phyloP scores from a whole-genome alignment of 371 early-diverging fungal genomes.

The Polyrhizophydium stewartii region DNA sequence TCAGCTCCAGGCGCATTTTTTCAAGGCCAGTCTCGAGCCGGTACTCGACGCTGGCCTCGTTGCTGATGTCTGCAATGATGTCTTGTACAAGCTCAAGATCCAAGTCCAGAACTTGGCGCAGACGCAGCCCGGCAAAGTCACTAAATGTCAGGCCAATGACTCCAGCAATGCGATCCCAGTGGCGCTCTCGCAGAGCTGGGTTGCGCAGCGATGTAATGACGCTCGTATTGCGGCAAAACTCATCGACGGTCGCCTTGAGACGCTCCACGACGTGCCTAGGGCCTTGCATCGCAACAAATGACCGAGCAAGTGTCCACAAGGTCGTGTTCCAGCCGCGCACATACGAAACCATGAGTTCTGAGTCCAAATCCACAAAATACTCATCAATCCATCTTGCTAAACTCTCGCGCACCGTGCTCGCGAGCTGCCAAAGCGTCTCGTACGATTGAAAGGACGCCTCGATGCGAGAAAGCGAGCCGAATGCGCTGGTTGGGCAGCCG shows the following conservation, averaged over 20 bases:
- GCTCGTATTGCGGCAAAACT: conserved; percentile 27
- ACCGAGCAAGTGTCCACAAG: background rate
- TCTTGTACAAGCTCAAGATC: conserved; percentile 40
- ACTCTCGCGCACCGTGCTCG: background rate
- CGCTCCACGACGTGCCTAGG: conserved; percentile 25
- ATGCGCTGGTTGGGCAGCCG: conserved; percentile 6
- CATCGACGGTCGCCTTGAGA: conserved; percentile 28
- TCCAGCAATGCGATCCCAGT: conserved; percentile 38
- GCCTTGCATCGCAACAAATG: background rate
- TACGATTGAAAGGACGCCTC: conserved; percentile 1
- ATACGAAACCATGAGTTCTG: conserved; percentile 14
- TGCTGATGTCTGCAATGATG: conserved; percentile 33
- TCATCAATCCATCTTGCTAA: conserved; percentile 16
- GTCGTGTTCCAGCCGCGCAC: conserved; percentile 14
- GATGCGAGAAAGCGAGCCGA: conserved; percentile 1
- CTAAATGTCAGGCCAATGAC: conserved; percentile 30
- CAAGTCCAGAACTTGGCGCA: conserved; percentile 34
- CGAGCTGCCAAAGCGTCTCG: conserved; percentile 18
- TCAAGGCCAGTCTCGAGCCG: conserved; percentile 33
- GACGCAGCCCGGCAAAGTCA: conserved; percentile 26
- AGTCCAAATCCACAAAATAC: conserved; percentile 25
- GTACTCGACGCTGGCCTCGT: conserved; percentile 26
- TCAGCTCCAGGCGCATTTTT: conserved; percentile 36
- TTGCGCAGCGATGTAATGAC: conserved; percentile 36
- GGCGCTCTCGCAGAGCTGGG: conserved; percentile 31